Conservation (phyloP, 2,329 filamentous ascomycete genomes). For the Xylariaceae sp. region DNA sequence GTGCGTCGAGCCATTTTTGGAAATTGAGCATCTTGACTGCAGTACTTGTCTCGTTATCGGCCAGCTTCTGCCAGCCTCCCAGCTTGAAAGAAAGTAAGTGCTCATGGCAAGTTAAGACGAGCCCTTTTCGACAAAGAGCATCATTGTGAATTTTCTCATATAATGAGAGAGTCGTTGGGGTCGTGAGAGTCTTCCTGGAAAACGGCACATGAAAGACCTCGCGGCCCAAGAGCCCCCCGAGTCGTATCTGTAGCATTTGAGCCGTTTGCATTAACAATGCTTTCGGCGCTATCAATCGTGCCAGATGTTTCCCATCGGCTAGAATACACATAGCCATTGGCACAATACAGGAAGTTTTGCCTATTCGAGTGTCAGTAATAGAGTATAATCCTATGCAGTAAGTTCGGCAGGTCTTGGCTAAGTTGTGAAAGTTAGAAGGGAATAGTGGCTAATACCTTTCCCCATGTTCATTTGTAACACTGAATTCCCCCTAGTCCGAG, state of each 20-base stretch:
- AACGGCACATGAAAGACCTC: slow-evolving; percentile 55
- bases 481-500: neutral
- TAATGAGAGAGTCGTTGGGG: slow-evolving; percentile 26
- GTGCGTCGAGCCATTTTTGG: slow-evolving; percentile 46
- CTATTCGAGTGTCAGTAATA: slow-evolving; percentile 26
- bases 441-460: neutral
- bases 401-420: too few relatives aligned
- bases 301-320: slow-evolving; percentile 42
- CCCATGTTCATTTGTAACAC: slow-evolving; percentile 14
- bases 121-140: slow-evolving; percentile 33
- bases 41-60: slow-evolving; percentile 39
- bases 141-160: slow-evolving; percentile 37
- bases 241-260: slow-evolving; percentile 48
- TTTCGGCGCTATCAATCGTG: slow-evolving; percentile 54
- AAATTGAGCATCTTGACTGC: slow-evolving; percentile 46
- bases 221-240: slow-evolving; percentile 52
- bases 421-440: neutral
- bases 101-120: slow-evolving; percentile 60
- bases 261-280: slow-evolving; percentile 55
- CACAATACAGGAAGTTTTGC: slow-evolving; percentile 56
- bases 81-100: slow-evolving; percentile 62
- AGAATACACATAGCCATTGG: slow-evolving; percentile 46
- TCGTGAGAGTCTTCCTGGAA: slow-evolving; percentile 45
- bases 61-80: slow-evolving; percentile 54
- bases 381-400: slow-evolving; percentile 23